Evolutionary conservation across 1,139 yeast species (phyloP).

Genomic region (Yamadazyma kanchanaburiensis): DNA sequence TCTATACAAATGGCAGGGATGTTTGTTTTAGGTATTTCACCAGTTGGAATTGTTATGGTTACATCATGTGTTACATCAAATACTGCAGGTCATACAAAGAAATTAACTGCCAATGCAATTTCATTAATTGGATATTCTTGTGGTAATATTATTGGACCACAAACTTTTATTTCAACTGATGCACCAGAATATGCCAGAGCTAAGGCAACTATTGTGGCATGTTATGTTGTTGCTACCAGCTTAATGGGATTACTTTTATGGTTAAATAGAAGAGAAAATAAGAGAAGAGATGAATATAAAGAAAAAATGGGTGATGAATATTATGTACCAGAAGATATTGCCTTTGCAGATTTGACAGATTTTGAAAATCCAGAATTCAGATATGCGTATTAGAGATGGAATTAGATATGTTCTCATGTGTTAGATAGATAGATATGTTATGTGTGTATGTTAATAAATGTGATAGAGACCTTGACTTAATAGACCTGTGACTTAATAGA

Average conservation of each 20-base stretch:
- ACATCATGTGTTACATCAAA: no score
- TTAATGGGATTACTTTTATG: conserved; percentile 15
- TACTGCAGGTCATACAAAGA: conserved; percentile 21
- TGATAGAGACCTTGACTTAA: no score
- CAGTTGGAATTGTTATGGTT: no score
- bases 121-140: conserved; percentile 50
- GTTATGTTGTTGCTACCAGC: conserved; percentile 24
- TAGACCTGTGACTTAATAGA: no score
- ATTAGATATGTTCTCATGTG: no score
- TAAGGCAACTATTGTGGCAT: conserved; percentile 19
- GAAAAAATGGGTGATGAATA: conserved; percentile 25
- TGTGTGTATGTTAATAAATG: not conserved
- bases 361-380: conserved; percentile 30
- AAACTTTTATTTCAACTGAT: conserved; percentile 51
- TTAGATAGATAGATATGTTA: no score
- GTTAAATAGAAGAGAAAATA: conserved; percentile 21
- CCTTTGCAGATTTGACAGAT: conserved; percentile 32
- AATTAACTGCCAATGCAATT: conserved; percentile 17
- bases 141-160: no score
- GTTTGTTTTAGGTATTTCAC: no score
- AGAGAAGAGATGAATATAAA: conserved; percentile 20
- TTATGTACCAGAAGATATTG: conserved; percentile 25
- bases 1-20: no score
- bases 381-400: conserved; percentile 15
- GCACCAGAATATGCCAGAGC: conserved; percentile 49